phyloP scores from a whole-genome alignment of 306 rosid species.

The Lathyrus aphaca region DNA sequence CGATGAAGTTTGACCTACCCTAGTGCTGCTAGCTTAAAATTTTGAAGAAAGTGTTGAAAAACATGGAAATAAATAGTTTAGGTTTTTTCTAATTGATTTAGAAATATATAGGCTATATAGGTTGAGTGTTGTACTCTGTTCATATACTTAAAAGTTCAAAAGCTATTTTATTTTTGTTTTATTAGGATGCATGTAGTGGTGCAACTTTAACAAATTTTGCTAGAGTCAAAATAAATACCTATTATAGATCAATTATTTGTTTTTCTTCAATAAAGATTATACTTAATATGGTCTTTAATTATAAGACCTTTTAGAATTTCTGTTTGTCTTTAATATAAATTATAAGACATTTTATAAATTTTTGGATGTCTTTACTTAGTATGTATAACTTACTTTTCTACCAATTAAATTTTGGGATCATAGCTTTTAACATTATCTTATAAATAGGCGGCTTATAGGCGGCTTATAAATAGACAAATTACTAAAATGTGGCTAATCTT shows the following conservation, averaged over 20 bases:
- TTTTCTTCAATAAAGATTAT: too few species aligned
- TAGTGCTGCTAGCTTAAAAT: neutral
- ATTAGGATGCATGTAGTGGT: neutral
- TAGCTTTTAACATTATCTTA: too few species aligned
- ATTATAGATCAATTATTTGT: neutral
- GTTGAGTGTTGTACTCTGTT: neutral
- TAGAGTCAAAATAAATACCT: slow-evolving; percentile 6
- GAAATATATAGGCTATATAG: neutral
- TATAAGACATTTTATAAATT: too few species aligned
- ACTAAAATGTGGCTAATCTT: too few species aligned
- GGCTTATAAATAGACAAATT: too few species aligned
- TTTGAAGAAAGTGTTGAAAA: neutral
- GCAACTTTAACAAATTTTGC: slow-evolving; percentile 3
- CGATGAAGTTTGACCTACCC: neutral
- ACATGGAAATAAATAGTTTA: slow-evolving; percentile 4
- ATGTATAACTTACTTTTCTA: too few species aligned
- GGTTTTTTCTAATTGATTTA: neutral
- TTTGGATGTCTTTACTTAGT: too few species aligned
- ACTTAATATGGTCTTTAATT: too few species aligned
- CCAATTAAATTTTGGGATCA: too few species aligned
- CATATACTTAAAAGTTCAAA: neutral
- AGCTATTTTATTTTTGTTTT: neutral
- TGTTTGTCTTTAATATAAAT: too few species aligned
- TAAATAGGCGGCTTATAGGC: too few species aligned
- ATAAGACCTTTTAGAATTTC: too few species aligned